Evolutionary conservation across 768 basidiomycete species (phyloP).

Genomic region (Leccinum subgranulosum): DNA sequence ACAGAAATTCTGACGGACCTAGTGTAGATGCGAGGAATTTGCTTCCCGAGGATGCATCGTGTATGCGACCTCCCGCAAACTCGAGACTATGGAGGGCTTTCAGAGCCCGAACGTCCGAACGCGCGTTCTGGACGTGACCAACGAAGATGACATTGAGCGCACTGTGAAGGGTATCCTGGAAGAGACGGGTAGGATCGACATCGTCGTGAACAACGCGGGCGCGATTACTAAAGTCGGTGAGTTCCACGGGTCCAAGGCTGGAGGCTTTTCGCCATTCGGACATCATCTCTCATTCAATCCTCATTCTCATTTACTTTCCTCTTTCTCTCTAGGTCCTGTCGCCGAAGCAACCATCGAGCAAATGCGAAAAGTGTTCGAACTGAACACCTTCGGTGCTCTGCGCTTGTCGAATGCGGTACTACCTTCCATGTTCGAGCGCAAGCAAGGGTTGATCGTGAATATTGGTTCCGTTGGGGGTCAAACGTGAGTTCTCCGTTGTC

Average conservation of each 20-base stretch:
- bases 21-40: slow-evolving; percentile 64
- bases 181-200: slow-evolving; percentile 60
- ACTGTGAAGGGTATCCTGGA: slow-evolving; percentile 51
- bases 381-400: slow-evolving; percentile 60
- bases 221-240: slow-evolving; percentile 40
- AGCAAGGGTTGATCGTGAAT: slow-evolving; percentile 66
- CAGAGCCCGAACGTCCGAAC: slow-evolving; percentile 42
- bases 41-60: slow-evolving; percentile 64
- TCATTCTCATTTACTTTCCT: neutral
- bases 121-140: slow-evolving; percentile 60
- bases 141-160: slow-evolving; percentile 50
- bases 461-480: slow-evolving; percentile 68
- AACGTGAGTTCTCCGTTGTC: slow-evolving; percentile 39
- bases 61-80: slow-evolving; percentile 68
- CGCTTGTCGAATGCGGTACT: slow-evolving; percentile 59
- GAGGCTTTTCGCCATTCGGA: neutral
- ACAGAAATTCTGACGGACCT: neutral
- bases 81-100: slow-evolving; percentile 61
- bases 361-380: slow-evolving; percentile 55
- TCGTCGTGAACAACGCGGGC: slow-evolving; percentile 82
- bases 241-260: slow-evolving; percentile 4
- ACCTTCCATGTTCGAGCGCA: slow-evolving; percentile 68
- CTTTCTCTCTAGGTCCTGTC: slow-evolving; percentile 33
- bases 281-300: neutral
- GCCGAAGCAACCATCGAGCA: slow-evolving; percentile 56